Conservation (phyloP, 768 basidiomycete species). For the Nidularia sp. region DNA sequence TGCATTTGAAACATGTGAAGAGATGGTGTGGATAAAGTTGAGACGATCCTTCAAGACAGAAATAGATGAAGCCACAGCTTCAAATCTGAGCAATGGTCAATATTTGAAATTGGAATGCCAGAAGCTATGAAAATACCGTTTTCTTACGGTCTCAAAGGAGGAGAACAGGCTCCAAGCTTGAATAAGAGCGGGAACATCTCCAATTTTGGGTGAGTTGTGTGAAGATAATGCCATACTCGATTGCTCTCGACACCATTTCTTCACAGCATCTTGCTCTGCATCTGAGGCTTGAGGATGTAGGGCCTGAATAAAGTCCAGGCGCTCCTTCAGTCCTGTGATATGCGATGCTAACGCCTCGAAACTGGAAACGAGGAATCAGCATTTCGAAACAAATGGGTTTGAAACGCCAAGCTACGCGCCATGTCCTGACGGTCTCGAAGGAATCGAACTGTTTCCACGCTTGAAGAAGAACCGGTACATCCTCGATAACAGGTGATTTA, state of each 20-base stretch:
- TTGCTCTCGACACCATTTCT: slow-evolving; percentile 15
- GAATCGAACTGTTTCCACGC: slow-evolving; percentile 18
- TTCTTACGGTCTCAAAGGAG: too few relatives aligned
- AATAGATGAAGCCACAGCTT: too few relatives aligned
- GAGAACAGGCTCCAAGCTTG: too few relatives aligned
- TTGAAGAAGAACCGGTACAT: too few relatives aligned
- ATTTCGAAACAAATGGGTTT: too few relatives aligned
- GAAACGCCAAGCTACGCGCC: slow-evolving; percentile 15
- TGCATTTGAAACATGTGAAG: too few relatives aligned
- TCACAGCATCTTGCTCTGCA: slow-evolving; percentile 6
- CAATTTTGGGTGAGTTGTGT: slow-evolving; percentile 7
- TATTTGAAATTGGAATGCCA: too few relatives aligned
- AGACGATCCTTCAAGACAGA: too few relatives aligned
- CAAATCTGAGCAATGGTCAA: too few relatives aligned
- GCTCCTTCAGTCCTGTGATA: slow-evolving; percentile 6
- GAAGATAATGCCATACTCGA: slow-evolving; percentile 12
- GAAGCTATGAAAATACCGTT: too few relatives aligned
- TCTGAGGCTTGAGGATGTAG: slow-evolving; percentile 7
- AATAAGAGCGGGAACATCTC: slow-evolving; percentile 19
- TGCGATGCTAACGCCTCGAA: slow-evolving; percentile 14
- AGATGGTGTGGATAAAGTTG: too few relatives aligned
- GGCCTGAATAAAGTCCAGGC: slow-evolving; percentile 14
- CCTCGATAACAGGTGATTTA: too few relatives aligned
- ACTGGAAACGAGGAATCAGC: slow-evolving; percentile 10
- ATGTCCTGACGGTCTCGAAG: slow-evolving; percentile 14